Percentiles rank a stretch among this genome's conserved stretches.
These are phyloP conservation scores for Zygosaccharomyces sapae DNA, from an alignment of 1,139 yeast species.

Conservation along the genomic window DNA sequence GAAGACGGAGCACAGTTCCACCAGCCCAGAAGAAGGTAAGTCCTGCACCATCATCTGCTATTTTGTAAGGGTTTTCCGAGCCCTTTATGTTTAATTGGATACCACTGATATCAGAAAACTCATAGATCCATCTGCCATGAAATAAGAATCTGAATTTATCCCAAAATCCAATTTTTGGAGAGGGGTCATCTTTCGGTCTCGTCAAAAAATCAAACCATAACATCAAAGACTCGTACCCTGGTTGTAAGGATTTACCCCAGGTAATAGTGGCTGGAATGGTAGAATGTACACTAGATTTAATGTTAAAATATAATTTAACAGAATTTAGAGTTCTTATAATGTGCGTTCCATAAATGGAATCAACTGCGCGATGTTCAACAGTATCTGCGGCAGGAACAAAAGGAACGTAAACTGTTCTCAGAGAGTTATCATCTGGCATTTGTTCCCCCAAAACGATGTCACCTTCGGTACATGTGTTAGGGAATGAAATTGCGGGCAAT, in stretches of 20 bases:
- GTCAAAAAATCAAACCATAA: constrained; percentile 74
- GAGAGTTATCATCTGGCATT: constrained; percentile 40
- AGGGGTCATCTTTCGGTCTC: constrained; percentile 72
- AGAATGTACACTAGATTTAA: constrained; percentile 51
- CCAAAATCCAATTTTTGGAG: constrained; percentile 76
- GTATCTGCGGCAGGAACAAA: constrained; percentile 42
- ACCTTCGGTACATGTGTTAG: constrained; percentile 42
- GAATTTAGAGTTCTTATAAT: constrained; percentile 51
- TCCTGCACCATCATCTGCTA: constrained; percentile 69
- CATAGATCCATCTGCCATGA: constrained; percentile 48
- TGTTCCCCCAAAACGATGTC: constrained; percentile 52
- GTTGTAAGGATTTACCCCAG: constrained; percentile 81
- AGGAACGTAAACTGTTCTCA: constrained; percentile 56
- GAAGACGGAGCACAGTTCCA: constrained; percentile 55
- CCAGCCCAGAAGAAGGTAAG: constrained; percentile 76
- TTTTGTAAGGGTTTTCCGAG: constrained; percentile 65
- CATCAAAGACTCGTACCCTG: constrained; percentile 75
- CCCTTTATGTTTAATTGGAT: constrained; percentile 42
- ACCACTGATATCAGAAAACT: constrained; percentile 38
- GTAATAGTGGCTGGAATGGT: constrained; percentile 61
- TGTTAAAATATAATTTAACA: constrained; percentile 62
- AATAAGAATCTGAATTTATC: constrained; percentile 54
- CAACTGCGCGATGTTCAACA: constrained; percentile 37
- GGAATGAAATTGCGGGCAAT: constrained; percentile 42
- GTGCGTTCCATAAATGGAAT: constrained; percentile 56